Conservation (phyloP, 2,329 filamentous ascomycete genomes). For the Pseudopyrenochaeta lycopersici region DNA sequence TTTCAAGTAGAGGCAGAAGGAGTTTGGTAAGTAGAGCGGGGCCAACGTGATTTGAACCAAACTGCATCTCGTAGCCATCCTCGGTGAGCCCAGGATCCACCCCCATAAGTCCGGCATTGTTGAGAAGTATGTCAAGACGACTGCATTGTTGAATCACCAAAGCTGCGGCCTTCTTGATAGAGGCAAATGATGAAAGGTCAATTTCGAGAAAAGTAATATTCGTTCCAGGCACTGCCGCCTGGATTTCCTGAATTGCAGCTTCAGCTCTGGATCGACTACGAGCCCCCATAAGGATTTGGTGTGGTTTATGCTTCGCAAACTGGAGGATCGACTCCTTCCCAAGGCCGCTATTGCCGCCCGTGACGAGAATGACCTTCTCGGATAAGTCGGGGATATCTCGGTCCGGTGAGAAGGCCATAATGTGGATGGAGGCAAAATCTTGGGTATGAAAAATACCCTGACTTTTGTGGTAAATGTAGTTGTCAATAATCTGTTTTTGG, state of each 20-base stretch:
- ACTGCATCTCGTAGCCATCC: constrained; percentile 58
- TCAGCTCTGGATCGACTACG: constrained; percentile 31
- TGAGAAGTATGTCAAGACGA: constrained; percentile 52
- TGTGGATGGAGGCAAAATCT: too few species aligned
- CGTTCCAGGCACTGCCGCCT: background rate
- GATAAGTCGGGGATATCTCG: constrained; percentile 23
- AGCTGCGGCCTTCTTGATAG: constrained; percentile 38
- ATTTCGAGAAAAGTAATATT: constrained; percentile 22
- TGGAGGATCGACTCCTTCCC: constrained; percentile 52
- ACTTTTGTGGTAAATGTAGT: too few species aligned
- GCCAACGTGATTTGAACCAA: constrained; percentile 58
- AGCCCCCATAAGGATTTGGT: constrained; percentile 52
- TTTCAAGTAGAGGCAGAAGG: constrained; percentile 51
- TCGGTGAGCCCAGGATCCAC: constrained; percentile 38
- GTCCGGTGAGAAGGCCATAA: background rate
- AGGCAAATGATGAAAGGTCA: constrained; percentile 46
- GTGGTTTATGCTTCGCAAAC: constrained; percentile 52
- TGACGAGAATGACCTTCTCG: constrained; percentile 30
- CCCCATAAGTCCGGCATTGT: constrained; percentile 53
- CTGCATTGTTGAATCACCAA: constrained; percentile 31
- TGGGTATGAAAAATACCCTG: too few species aligned
- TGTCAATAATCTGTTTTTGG: too few species aligned
- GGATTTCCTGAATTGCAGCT: constrained; percentile 16
- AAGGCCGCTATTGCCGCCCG: constrained; percentile 51
- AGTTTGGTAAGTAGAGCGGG: constrained; percentile 54